Evolutionary conservation across 257 asterid species (phyloP).

Genomic region (Rhazya stricta): DNA sequence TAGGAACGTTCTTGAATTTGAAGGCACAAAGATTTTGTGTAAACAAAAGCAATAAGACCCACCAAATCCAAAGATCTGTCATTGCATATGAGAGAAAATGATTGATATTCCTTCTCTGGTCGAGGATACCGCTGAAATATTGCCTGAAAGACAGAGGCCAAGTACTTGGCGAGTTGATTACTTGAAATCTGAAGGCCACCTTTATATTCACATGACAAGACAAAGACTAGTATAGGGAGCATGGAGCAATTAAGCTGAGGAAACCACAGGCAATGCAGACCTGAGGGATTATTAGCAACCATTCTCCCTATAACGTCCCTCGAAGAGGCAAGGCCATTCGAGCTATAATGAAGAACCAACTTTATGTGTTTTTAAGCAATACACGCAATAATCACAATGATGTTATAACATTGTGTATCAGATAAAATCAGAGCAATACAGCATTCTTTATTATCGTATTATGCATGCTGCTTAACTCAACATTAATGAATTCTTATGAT

Average conservation of each 20-base stretch:
- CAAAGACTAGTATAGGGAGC: background rate
- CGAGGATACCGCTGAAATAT: conserved; percentile 87
- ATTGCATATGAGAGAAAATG: conserved; percentile 74
- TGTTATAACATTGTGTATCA: too few relatives aligned
- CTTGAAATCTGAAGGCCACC: background rate
- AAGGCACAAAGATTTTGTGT: background rate
- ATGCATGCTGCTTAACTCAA: background rate
- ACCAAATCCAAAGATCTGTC: conserved; percentile 93
- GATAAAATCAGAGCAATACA: background rate
- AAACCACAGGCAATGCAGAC: background rate
- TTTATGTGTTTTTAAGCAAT: background rate
- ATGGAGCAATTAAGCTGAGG: background rate
- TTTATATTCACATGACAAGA: background rate
- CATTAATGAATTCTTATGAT: background rate
- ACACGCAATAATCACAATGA: background rate
- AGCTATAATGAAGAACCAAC: background rate
- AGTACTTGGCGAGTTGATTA: conserved; percentile 17
- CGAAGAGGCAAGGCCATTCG: background rate
- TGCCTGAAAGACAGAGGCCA: conserved; percentile 42
- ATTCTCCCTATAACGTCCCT: background rate
- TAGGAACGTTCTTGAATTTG: background rate
- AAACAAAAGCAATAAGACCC: conserved; percentile 28
- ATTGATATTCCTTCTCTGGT: conserved; percentile 95
- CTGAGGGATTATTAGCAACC: background rate
- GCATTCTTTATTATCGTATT: background rate